A percentile compares a stretch with the other conserved stretches of the same genome.
Conservation (phyloP, 1,284 basidiomycete species). For the Dichomitus squalens region DNA sequence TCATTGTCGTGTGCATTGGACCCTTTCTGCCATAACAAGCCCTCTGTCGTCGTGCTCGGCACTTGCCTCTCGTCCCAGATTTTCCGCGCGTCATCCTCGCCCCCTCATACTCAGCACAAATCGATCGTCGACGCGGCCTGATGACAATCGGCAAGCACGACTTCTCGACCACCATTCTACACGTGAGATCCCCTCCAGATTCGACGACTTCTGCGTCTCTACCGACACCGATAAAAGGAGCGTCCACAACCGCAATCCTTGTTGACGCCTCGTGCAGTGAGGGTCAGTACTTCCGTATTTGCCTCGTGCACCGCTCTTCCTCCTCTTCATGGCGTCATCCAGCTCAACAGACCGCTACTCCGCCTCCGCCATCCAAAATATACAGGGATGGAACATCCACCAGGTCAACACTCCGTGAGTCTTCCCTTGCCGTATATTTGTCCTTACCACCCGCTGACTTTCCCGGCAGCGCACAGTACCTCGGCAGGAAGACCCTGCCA, state of each 20-base stretch:
- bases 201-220: constrained; percentile 22
- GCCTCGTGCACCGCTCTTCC: constrained; percentile 35
- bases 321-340: constrained; percentile 38
- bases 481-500: constrained; percentile 43
- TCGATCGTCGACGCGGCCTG: constrained; percentile 32
- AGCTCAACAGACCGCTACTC: constrained; percentile 33
- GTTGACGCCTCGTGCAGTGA: constrained; percentile 34
- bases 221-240: constrained; percentile 34
- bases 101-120: constrained; percentile 18
- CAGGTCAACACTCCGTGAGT: constrained; percentile 37
- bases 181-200: constrained; percentile 34
- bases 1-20: background rate
- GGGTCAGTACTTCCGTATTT: constrained; percentile 35
- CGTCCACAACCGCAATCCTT: constrained; percentile 24
- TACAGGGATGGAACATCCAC: constrained; percentile 34
- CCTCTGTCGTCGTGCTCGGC: constrained; percentile 16
- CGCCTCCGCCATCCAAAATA: constrained; percentile 23
- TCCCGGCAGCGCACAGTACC: constrained; percentile 37
- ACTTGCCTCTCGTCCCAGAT: constrained; percentile 13
- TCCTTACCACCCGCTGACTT: constrained; percentile 7
- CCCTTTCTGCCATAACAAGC: constrained; percentile 10
- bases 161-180: constrained; percentile 30
- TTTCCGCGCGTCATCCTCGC: constrained; percentile 20
- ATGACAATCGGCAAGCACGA: constrained; percentile 33
- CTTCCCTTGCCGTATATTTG: constrained; percentile 9